Base-by-base conservation (phyloP, 1,284 basidiomycete genomes). In the Hortiboletus rubellus region DNA sequence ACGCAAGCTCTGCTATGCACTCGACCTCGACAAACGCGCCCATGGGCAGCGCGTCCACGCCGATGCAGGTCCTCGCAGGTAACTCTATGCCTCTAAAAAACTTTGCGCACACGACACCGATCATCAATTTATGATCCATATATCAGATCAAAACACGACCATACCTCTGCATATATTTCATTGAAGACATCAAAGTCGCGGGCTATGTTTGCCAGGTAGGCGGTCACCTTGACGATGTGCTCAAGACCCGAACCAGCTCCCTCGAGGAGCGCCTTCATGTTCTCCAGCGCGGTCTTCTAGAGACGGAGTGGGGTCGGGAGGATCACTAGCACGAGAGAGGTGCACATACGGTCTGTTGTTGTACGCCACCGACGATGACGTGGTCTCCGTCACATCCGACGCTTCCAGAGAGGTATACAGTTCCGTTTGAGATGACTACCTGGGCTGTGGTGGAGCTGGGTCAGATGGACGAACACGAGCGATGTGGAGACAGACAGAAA, bases 1-100 rank as follows among this genome's bases (percentile, higher is more conserved):
- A 12, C 12, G 53, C 64, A 49, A 82, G 70, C 50, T 81, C 79
- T 8, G 85, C 85, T 38, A 83, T 76, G 60, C 84, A 86, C 64
- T 89, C 87, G 45, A 89, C 83, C 74, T 87, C 85, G 34, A 89
- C 79, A 58, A 79, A 79, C 3, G 84, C 85, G 12, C 82, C 82
- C 50, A 84, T 62, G 0, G 87, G 85, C 15, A 89, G 77, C 22
- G 77, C 70, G 3, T 77, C 79, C 17, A 89, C 86, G 5, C 84
- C 86, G 42, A 90, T 72, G 65, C 85, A 87, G 11, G 86, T 88
- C 45, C 86, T 77, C 30, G 85, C 84, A 24, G 85, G 86, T 64
- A 84, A 14, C 14, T 27, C 27, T 10, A 24, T 17, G 3, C 14
- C 38, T 10, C 5, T 18, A 62, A 86, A 85, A 67, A 80, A 84